These are phyloP conservation scores for Schizothecium vesticola DNA, from an alignment of 495 filamentous ascomycete genomes.

Conservation along the genomic window DNA sequence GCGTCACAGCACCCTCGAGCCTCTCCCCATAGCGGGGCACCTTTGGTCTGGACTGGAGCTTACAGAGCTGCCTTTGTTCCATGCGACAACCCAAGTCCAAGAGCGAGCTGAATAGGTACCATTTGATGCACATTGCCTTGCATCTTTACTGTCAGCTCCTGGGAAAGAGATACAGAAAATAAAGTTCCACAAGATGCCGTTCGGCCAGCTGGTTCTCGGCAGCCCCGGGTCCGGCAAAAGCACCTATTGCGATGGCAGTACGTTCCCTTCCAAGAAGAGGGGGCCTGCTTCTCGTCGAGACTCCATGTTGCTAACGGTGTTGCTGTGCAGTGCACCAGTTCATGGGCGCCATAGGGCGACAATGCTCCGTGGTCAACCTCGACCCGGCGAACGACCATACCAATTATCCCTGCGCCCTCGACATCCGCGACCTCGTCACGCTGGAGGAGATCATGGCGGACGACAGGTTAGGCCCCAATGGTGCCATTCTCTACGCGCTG, in stretches of 20 bases:
- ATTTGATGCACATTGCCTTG: neutral
- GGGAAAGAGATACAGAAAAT: slow-evolving; percentile 4
- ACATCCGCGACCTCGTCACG: slow-evolving; percentile 81
- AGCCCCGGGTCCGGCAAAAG: slow-evolving; percentile 94
- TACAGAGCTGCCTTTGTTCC: neutral
- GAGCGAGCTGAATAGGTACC: neutral
- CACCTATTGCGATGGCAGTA: slow-evolving; percentile 92
- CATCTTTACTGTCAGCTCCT: neutral
- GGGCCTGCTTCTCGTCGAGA: neutral
- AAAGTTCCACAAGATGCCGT: slow-evolving; percentile 34
- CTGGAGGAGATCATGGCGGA: slow-evolving; percentile 94
- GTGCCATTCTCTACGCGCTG: slow-evolving; percentile 84
- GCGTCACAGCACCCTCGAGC: neutral
- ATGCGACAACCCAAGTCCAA: neutral
- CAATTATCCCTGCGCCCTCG: slow-evolving; percentile 76
- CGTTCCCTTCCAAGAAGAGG: slow-evolving; percentile 15
- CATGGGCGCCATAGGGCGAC: slow-evolving; percentile 85
- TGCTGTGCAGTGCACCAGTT: slow-evolving; percentile 75
- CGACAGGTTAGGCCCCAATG: slow-evolving; percentile 86
- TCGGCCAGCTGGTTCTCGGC: slow-evolving; percentile 77
- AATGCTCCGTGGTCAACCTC: slow-evolving; percentile 92
- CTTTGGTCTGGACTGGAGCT: neutral
- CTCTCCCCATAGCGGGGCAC: slow-evolving; percentile 9
- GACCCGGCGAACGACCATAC: slow-evolving; percentile 92
- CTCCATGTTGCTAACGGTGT: neutral